phyloP scores from a whole-genome alignment of 1,284 basidiomycete species.

The Tremellales sp. region DNA sequence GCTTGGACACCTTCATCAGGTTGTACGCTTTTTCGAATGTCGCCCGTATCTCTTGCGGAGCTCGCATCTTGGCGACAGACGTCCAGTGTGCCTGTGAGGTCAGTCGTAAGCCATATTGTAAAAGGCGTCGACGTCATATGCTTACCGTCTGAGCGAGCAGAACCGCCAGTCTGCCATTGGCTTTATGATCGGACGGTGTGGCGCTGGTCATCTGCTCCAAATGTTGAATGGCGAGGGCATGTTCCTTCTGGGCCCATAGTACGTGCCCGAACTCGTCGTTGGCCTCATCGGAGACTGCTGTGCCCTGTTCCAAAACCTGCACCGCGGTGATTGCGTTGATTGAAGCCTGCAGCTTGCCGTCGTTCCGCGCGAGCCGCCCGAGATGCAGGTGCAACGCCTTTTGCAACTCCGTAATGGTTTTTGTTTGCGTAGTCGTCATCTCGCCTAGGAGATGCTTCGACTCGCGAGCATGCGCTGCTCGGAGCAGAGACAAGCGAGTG shows the following conservation, averaged over 20 bases:
- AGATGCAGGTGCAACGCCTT: constrained; percentile 66
- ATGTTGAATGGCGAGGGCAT: constrained; percentile 73
- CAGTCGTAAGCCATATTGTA: not conserved
- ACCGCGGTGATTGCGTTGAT: constrained; percentile 79
- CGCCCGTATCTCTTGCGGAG: constrained; percentile 67
- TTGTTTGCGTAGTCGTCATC: constrained; percentile 57
- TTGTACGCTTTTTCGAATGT: constrained; percentile 57
- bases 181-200: constrained; percentile 1
- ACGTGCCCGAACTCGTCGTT: constrained; percentile 76
- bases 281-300: constrained; percentile 49
- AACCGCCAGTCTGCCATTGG: constrained; percentile 15
- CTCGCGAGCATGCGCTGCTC: constrained; percentile 62
- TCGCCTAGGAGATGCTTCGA: constrained; percentile 57
- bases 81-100: constrained; percentile 75
- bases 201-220: constrained; percentile 44
- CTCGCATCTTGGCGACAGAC: constrained; percentile 76
- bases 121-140: not conserved
- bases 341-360: constrained; percentile 71
- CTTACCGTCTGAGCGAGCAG: constrained; percentile 58
- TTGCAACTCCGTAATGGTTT: constrained; percentile 61
- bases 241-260: constrained; percentile 82
- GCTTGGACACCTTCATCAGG: constrained; percentile 7
- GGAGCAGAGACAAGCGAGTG: constrained; percentile 77
- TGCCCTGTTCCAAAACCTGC: constrained; percentile 56
- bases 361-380: constrained; percentile 67